Evolutionary conservation across 805 yeast species (phyloP).

Genomic region (Hanseniaspora valbyensis): DNA sequence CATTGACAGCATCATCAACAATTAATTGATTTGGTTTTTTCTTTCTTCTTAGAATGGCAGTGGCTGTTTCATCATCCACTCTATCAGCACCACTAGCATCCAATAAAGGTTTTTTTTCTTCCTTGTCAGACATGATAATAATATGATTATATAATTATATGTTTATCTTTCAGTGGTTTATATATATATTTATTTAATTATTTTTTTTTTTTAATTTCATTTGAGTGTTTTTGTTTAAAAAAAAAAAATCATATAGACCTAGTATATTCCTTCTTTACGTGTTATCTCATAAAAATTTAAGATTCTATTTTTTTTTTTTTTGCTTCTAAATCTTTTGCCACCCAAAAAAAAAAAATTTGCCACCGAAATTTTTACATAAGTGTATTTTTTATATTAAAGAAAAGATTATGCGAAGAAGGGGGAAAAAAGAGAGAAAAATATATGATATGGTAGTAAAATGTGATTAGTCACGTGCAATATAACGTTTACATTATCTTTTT

Average conservation of each 20-base stretch:
- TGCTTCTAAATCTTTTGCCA: not conserved
- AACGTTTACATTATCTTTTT: too few relatives aligned
- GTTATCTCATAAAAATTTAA: too few relatives aligned
- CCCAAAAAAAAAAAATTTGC: not conserved
- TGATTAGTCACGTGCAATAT: too few relatives aligned
- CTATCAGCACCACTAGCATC: conserved; percentile 59
- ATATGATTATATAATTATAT: not conserved
- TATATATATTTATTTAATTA: not conserved
- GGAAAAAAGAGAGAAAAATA: not conserved
- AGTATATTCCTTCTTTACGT: not conserved
- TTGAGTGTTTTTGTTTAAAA: not conserved
- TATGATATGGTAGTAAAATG: too few relatives aligned
- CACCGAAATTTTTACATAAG: too few relatives aligned
- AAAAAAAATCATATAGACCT: not conserved
- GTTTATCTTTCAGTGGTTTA: not conserved
- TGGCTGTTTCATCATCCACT: conserved; percentile 70
- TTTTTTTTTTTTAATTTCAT: not conserved
- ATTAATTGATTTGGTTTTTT: conserved; percentile 92
- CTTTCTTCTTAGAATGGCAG: conserved; percentile 93
- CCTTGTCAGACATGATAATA: conserved; percentile 24
- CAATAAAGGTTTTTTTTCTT: conserved; percentile 36
- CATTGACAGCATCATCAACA: conserved; percentile 94
- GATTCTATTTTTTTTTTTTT: not conserved
- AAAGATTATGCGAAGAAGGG: too few relatives aligned
- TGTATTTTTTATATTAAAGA: too few relatives aligned